These are phyloP conservation scores for Fusarium robinianum DNA, from an alignment of 2,329 filamentous ascomycete species.

Conservation along the genomic window DNA sequence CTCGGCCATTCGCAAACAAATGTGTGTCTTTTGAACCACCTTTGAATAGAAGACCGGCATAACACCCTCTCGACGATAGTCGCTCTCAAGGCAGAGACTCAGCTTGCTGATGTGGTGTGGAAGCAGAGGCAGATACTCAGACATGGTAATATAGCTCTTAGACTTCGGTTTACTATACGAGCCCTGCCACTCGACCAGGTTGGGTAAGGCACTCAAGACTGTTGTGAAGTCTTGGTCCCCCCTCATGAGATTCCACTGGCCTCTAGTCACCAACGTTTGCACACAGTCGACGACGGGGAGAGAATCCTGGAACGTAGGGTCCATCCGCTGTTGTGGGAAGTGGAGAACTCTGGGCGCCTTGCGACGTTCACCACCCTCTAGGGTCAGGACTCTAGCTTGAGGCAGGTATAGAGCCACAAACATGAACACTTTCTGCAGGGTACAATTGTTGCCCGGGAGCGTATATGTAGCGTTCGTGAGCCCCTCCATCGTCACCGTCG, in stretches of 20 bases:
- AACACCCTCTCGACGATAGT: conserved; percentile 67
- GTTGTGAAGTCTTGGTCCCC: conserved; percentile 64
- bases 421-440: conserved; percentile 69
- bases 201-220: conserved; percentile 66
- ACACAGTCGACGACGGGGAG: conserved; percentile 59
- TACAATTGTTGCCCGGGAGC: conserved; percentile 67
- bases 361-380: conserved; percentile 77
- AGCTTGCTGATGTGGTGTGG: conserved; percentile 64
- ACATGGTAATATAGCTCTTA: conserved; percentile 73
- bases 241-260: conserved; percentile 77
- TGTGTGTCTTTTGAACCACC: conserved; percentile 62
- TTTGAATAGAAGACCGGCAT: conserved; percentile 66
- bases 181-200: conserved; percentile 65
- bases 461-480: conserved; percentile 63
- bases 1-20: conserved; percentile 66
- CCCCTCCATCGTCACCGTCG: conserved; percentile 59
- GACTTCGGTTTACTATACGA: conserved; percentile 73
- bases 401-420: conserved; percentile 65
- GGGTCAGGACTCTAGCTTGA: conserved; percentile 66
- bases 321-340: conserved; percentile 34
- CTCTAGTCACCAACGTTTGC: conserved; percentile 71
- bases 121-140: conserved; percentile 62
- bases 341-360: conserved; percentile 69
- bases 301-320: conserved; percentile 36
- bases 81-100: conserved; percentile 71